Percentiles rank a stretch among this genome's conserved stretches.
Conservation (phyloP, 2,329 filamentous ascomycete species). For the Colletotrichum orbiculare region DNA sequence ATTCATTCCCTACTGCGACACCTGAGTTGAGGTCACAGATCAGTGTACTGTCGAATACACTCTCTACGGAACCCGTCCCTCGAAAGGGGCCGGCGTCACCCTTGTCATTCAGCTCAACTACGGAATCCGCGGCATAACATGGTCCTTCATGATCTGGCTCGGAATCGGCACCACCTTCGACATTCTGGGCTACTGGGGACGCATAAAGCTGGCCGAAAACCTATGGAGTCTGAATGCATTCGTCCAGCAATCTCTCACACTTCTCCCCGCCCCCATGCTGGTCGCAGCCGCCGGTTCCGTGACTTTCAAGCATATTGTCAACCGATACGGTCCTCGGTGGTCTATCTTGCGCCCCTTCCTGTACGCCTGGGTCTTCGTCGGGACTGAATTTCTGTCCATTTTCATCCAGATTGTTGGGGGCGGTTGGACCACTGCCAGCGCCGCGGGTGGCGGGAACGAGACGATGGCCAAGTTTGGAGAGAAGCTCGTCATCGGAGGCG, state of each 20-base stretch:
- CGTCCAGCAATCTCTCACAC: slow-evolving; percentile 52
- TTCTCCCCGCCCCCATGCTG: slow-evolving; percentile 55
- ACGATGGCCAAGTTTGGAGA: too few species aligned
- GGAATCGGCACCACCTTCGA: too few species aligned
- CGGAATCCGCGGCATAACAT: too few species aligned
- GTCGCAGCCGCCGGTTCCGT: slow-evolving; percentile 58
- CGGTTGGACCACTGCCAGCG: background rate
- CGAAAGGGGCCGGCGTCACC: too few species aligned
- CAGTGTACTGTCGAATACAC: too few species aligned
- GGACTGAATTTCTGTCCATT: slow-evolving; percentile 57
- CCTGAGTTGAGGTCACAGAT: too few species aligned
- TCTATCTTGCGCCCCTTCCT: slow-evolving; percentile 53
- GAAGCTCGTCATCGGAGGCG: too few species aligned
- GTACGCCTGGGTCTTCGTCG: slow-evolving; percentile 63
- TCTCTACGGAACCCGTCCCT: too few species aligned
- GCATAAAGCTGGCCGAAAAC: slow-evolving; percentile 41
- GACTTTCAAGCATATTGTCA: slow-evolving; percentile 57
- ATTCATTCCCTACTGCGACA: too few species aligned
- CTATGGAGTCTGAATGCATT: slow-evolving; percentile 54
- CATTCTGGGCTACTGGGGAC: background rate
- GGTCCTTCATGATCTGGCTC: too few species aligned
- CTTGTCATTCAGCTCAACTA: too few species aligned
- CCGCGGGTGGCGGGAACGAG: background rate
- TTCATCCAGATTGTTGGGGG: slow-evolving; percentile 36
- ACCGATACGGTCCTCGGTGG: slow-evolving; percentile 53